These are phyloP conservation scores for Penicillium sp. DNA, from an alignment of 2,329 filamentous ascomycete genomes.

Conservation along the genomic window DNA sequence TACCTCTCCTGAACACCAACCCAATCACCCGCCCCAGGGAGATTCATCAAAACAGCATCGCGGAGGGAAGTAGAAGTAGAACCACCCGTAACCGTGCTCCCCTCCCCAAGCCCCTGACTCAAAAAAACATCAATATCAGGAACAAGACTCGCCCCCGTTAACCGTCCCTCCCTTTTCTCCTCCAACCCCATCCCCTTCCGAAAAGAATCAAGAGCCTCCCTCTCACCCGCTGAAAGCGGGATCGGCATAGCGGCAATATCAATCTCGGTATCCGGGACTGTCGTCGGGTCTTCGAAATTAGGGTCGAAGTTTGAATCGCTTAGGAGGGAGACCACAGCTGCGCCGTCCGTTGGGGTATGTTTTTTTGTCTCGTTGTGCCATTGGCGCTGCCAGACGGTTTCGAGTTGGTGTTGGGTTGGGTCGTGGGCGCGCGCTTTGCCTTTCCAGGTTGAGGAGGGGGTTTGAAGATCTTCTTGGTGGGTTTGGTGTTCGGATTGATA, in stretches of 20 bases:
- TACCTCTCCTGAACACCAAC: constrained; percentile 37
- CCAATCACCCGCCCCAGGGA: constrained; percentile 36
- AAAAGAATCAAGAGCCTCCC: constrained; percentile 32
- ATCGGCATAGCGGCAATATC: constrained; percentile 12
- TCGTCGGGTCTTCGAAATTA: constrained; percentile 8
- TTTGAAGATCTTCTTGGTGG: constrained; percentile 9
- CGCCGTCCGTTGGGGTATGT: constrained; percentile 40
- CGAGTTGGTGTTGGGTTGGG: constrained; percentile 15
- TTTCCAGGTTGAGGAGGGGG: constrained; percentile 18
- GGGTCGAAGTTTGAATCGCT: constrained; percentile 31
- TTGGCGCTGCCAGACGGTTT: constrained; percentile 22
- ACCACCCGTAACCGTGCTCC: not conserved
- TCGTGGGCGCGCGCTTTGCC: constrained; percentile 19
- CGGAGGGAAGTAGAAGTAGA: constrained; percentile 19
- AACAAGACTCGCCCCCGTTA: constrained; percentile 33
- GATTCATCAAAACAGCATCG: constrained; percentile 29
- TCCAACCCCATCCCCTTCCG: constrained; percentile 16
- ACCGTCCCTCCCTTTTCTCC: not conserved
- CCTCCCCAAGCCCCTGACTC: not conserved
- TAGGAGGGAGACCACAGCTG: constrained; percentile 44
- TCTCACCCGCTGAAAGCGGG: constrained; percentile 26
- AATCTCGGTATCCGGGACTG: constrained; percentile 16
- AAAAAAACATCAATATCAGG: constrained; percentile 36
- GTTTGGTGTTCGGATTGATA: not conserved
- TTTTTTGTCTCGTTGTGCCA: not conserved